Base-by-base conservation (phyloP, 108 stramenopile species). In the Skeletonema grethae region DNA sequence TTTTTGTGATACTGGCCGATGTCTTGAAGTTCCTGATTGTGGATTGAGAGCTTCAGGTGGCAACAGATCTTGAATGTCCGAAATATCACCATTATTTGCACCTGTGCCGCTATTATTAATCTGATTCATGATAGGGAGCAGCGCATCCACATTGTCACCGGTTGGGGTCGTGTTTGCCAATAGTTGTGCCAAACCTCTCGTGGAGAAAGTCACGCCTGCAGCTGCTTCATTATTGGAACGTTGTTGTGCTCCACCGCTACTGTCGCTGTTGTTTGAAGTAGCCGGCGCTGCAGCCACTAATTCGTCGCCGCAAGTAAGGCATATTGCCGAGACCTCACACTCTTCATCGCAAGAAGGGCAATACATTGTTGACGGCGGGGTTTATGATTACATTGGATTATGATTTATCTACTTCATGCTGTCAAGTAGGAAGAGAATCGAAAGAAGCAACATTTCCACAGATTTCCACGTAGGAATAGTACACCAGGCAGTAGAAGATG, bases 11-110 rank as follows among this genome's bases (percentile, higher is more conserved):
- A 65, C 63, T 1, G 79, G 79, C 18, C 74, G 53, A 45, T 53
- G 25, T 8, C 29, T 11, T 22, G 73, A 18, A 11, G 73, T 30
- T 53, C 74, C 74, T 6, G 78, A 61, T 62, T 79, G 78, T 2
- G 73, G 74, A 56, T 76, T 57, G 61, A 76, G 79, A 31, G 79
- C 69, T 34, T 75, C 74, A 5, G 79, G 75, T 12, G 79, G 79
- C n/a, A 80, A 58, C 6, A 63, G 24, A 12, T 34, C 48, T 10
- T 61, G 48, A n/a, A 72, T 39, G 25, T 65, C 65, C 5, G 71
- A 31, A 31, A 72, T 57, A 20, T 46, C 25, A 12, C 28, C 69
- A n/a, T 65, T 45, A 13, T 43, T 38, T 34, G 15, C 57, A 29
- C 30, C 63, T 6, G 66, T 7, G n/a, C 16, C 22, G 0, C 24